These are phyloP conservation scores for Populus euphratica DNA, from an alignment of 345 rosid species.

Conservation along the genomic window DNA sequence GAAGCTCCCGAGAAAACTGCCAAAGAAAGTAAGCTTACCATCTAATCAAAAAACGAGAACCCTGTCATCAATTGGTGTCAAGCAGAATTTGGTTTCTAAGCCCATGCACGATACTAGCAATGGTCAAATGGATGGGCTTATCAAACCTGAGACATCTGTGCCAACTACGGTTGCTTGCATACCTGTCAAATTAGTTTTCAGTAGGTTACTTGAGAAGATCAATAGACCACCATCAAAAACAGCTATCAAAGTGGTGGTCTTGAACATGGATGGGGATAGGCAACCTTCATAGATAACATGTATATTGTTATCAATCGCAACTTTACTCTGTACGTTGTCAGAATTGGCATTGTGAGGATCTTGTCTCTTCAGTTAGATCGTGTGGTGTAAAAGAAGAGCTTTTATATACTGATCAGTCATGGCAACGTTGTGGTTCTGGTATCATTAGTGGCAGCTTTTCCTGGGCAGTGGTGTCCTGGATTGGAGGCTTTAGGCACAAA, in stretches of 20 bases:
- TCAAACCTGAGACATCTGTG: conserved; percentile 59
- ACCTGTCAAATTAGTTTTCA: conserved; percentile 90
- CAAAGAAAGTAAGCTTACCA: conserved; percentile 53
- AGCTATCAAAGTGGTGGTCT: conserved; percentile 33
- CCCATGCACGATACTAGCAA: conserved; percentile 21
- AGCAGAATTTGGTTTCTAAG: conserved; percentile 43
- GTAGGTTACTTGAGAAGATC: conserved; percentile 98
- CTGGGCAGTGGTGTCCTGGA: conserved; percentile 8
- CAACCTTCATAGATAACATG: conserved; percentile 35
- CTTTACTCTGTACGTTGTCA: background rate
- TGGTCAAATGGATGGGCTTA: conserved; percentile 48
- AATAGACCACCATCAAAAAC: conserved; percentile 85
- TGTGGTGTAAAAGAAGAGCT: conserved; percentile 16
- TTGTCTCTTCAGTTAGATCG: conserved; percentile 9
- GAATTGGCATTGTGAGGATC: conserved; percentile 13
- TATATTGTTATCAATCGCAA: conserved; percentile 13
- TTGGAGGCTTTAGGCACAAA: conserved; percentile 18
- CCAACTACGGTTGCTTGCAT: conserved; percentile 93
- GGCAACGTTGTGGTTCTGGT: conserved; percentile 6
- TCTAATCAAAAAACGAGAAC: conserved; percentile 81
- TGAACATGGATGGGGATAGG: conserved; percentile 39
- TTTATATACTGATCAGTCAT: conserved; percentile 1
- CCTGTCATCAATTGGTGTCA: conserved; percentile 68
- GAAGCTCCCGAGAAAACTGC: conserved; percentile 43
- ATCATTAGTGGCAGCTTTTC: background rate